phyloP scores from a whole-genome alignment of 495 filamentous ascomycete species.

The Extremus antarcticus region DNA sequence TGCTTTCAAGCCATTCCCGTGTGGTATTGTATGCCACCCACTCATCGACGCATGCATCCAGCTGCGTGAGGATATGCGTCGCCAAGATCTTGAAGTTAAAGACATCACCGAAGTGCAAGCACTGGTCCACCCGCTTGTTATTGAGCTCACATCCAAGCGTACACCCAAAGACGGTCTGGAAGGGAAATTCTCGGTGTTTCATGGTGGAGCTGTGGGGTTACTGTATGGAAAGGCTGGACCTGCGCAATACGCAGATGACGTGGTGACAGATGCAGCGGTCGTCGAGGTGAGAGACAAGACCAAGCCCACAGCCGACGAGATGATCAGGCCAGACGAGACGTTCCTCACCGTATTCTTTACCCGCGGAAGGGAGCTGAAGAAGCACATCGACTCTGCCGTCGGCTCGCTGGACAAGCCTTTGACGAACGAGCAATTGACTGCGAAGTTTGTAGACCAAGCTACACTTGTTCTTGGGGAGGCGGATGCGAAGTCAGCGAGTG shows the following conservation, averaged over 20 bases:
- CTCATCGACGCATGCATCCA: slow-evolving; percentile 42
- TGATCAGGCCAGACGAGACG: slow-evolving; percentile 35
- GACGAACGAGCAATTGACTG: slow-evolving; percentile 33
- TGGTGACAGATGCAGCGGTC: slow-evolving; percentile 32
- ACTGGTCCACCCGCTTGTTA: slow-evolving; percentile 41
- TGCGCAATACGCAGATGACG: slow-evolving; percentile 37
- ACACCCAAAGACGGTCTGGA: slow-evolving; percentile 40
- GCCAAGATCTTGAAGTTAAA: slow-evolving; percentile 19
- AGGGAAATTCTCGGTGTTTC: slow-evolving; percentile 45
- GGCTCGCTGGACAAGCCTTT: slow-evolving; percentile 40
- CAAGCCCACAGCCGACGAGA: slow-evolving; percentile 32
- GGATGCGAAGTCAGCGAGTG: slow-evolving; percentile 6
- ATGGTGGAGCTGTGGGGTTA: slow-evolving; percentile 40
- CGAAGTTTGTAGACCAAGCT: slow-evolving; percentile 34
- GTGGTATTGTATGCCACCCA: slow-evolving; percentile 47
- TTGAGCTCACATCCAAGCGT: slow-evolving; percentile 44
- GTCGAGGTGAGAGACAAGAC: slow-evolving; percentile 35
- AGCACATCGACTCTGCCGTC: slow-evolving; percentile 40
- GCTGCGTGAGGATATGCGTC: slow-evolving; percentile 32
- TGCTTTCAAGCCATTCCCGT: slow-evolving; percentile 47
- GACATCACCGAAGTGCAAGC: slow-evolving; percentile 27
- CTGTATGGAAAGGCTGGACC: slow-evolving; percentile 42
- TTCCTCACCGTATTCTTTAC: slow-evolving; percentile 29
- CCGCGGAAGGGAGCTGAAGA: slow-evolving; percentile 31
- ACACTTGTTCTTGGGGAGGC: slow-evolving; percentile 8